Percentiles rank a stretch among this genome's conserved stretches.
phyloP scores from a whole-genome alignment of 768 basidiomycete species.

The Collybia mongolica region DNA sequence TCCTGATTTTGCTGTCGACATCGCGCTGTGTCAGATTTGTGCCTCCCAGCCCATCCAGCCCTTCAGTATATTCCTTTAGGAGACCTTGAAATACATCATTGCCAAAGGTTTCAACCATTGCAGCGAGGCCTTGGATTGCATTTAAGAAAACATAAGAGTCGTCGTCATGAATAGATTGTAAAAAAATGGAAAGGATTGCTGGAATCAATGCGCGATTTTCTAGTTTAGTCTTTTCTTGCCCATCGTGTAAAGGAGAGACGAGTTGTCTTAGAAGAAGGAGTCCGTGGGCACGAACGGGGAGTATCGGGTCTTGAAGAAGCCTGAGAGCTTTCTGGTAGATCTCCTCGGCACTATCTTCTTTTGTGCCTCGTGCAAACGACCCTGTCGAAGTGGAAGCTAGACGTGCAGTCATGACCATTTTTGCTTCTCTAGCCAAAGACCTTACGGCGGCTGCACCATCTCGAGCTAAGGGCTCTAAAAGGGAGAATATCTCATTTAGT shows the following conservation, averaged over 20 bases:
- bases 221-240: slow-evolving; percentile 19
- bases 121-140: slow-evolving; percentile 87
- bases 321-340: slow-evolving; percentile 86
- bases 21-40: slow-evolving; percentile 53
- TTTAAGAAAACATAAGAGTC: slow-evolving; percentile 96
- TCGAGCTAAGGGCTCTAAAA: slow-evolving; percentile 57
- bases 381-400: slow-evolving; percentile 56
- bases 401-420: slow-evolving; percentile 82
- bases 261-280: slow-evolving; percentile 80
- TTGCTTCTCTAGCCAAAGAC: slow-evolving; percentile 71
- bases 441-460: slow-evolving; percentile 47
- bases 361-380: slow-evolving; percentile 28
- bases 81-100: slow-evolving; percentile 68
- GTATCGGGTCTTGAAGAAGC: slow-evolving; percentile 85
- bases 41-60: slow-evolving; percentile 49
- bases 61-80: slow-evolving; percentile 61
- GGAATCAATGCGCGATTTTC: slow-evolving; percentile 68
- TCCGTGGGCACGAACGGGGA: slow-evolving; percentile 94
- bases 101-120: slow-evolving; percentile 78
- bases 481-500: slow-evolving; percentile 67
- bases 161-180: slow-evolving; percentile 83
- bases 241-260: slow-evolving; percentile 39
- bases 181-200: slow-evolving; percentile 83
- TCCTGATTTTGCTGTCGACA: slow-evolving; percentile 68
- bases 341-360: slow-evolving; percentile 52